phyloP scores from a whole-genome alignment of 768 basidiomycete species.

The Mycena polygramma region DNA sequence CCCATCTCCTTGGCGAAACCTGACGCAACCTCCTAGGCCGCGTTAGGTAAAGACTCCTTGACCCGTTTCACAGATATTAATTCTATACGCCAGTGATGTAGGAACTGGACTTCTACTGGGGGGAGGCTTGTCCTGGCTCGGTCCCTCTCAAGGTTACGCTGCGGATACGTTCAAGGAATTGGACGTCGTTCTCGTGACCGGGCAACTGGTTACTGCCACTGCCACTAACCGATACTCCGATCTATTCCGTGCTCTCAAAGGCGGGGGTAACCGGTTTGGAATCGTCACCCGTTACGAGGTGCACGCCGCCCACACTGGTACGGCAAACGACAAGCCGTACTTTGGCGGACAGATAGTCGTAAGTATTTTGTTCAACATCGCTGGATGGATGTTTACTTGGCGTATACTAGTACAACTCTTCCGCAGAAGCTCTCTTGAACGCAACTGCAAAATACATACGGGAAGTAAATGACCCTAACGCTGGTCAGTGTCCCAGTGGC shows the following conservation, averaged over 20 bases:
- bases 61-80: background rate
- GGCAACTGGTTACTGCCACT: constrained; percentile 56
- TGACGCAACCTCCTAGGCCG: constrained; percentile 21
- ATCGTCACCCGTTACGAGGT: constrained; percentile 61
- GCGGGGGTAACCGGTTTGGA: constrained; percentile 59
- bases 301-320: constrained; percentile 54
- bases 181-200: constrained; percentile 59
- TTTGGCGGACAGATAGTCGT: constrained; percentile 57
- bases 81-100: constrained; percentile 47
- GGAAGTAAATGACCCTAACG: constrained; percentile 53
- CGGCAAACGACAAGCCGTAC: constrained; percentile 50
- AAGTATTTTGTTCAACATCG: constrained; percentile 16
- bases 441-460: constrained; percentile 53
- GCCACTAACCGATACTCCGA: constrained; percentile 56
- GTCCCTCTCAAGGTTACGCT: constrained; percentile 55
- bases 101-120: constrained; percentile 61
- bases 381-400: background rate
- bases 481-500: constrained; percentile 44
- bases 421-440: constrained; percentile 52
- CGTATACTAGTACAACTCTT: constrained; percentile 43
- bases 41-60: constrained; percentile 22
- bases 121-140: constrained; percentile 57
- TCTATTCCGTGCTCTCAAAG: constrained; percentile 60
- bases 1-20: background rate
- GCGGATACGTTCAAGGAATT: constrained; percentile 52